Percentiles rank a stretch among this genome's conserved stretches.
phyloP scores from a whole-genome alignment of 192 early-diverging fungal species.

The Jimgerdemannia lactiflua region DNA sequence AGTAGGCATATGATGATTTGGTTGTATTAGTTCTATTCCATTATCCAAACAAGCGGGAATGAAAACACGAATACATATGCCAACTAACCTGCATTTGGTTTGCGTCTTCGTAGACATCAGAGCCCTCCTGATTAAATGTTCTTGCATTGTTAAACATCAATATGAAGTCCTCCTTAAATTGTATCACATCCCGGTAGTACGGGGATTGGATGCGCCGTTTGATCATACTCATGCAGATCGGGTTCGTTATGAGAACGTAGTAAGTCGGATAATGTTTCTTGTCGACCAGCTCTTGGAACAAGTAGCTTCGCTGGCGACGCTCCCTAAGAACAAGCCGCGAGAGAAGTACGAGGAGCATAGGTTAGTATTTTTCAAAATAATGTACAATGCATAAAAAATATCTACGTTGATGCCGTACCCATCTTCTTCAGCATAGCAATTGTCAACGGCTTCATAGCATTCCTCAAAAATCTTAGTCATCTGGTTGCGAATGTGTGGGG shows the following conservation, averaged over 20 bases:
- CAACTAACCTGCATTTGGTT: constrained; percentile 43
- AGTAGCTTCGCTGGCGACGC: constrained; percentile 60
- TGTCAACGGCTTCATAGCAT: constrained; percentile 62
- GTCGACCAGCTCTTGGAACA: constrained; percentile 77
- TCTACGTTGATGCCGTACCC: constrained; percentile 10
- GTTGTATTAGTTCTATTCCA: neutral
- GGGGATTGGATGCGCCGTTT: constrained; percentile 65
- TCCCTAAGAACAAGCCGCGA: constrained; percentile 10
- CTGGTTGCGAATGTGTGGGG: constrained; percentile 46
- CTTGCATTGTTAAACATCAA: constrained; percentile 92
- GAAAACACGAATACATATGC: neutral
- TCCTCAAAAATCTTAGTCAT: constrained; percentile 55
- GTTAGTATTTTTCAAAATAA: constrained; percentile 5
- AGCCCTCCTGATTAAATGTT: constrained; percentile 89
- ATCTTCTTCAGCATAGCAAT: constrained; percentile 44
- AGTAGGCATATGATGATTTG: neutral
- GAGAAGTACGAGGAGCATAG: neutral
- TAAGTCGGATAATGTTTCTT: constrained; percentile 83
- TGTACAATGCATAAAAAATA: constrained; percentile 2
- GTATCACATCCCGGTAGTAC: constrained; percentile 59
- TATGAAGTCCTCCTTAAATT: constrained; percentile 80
- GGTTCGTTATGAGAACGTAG: constrained; percentile 84
- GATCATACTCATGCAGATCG: constrained; percentile 90
- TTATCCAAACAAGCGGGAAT: constrained; percentile 2
- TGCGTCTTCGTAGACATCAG: constrained; percentile 91